A percentile compares a stretch with the other conserved stretches of the same genome.
These are phyloP conservation scores for Tetrapisispora arboricola DNA, from an alignment of 805 yeast genomes.

Conservation along the genomic window DNA sequence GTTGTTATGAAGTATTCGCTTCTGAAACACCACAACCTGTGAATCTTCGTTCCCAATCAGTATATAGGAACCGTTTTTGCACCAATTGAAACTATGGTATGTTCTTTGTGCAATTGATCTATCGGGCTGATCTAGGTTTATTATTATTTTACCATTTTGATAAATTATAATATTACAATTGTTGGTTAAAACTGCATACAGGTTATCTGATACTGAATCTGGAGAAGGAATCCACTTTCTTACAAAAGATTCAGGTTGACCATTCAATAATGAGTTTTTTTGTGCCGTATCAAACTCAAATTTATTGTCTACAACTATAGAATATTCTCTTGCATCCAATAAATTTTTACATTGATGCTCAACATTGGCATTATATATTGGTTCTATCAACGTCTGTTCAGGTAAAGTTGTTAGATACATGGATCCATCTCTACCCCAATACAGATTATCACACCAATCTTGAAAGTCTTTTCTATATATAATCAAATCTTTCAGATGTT, in stretches of 20 bases:
- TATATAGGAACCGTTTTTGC: constrained; percentile 13
- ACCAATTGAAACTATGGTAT: constrained; percentile 24
- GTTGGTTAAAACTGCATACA: constrained; percentile 21
- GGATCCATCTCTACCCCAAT: constrained; percentile 26
- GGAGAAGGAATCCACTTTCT: constrained; percentile 17
- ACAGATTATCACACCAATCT: constrained; percentile 18
- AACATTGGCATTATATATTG: constrained; percentile 16
- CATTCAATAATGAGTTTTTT: constrained; percentile 18
- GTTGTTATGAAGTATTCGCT: background rate
- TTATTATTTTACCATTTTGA: constrained; percentile 7
- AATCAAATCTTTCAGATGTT: constrained; percentile 19
- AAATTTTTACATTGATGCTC: constrained; percentile 14
- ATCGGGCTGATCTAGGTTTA: constrained; percentile 16
- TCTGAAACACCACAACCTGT: constrained; percentile 13
- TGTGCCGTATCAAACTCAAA: constrained; percentile 19
- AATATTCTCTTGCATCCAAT: constrained; percentile 20
- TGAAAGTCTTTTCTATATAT: constrained; percentile 21
- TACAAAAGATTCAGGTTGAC: constrained; percentile 21
- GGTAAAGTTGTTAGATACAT: constrained; percentile 21
- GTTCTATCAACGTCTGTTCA: constrained; percentile 21
- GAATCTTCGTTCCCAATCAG: constrained; percentile 22
- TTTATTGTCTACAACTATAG: constrained; percentile 17
- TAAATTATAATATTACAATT: constrained; percentile 22
- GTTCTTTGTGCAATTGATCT: constrained; percentile 9
- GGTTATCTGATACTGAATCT: constrained; percentile 6